Percentiles rank a stretch among this genome's conserved stretches.
Evolutionary conservation across 139 green algal genomes (phyloP).

Genomic region (Picochlorum sp.): DNA sequence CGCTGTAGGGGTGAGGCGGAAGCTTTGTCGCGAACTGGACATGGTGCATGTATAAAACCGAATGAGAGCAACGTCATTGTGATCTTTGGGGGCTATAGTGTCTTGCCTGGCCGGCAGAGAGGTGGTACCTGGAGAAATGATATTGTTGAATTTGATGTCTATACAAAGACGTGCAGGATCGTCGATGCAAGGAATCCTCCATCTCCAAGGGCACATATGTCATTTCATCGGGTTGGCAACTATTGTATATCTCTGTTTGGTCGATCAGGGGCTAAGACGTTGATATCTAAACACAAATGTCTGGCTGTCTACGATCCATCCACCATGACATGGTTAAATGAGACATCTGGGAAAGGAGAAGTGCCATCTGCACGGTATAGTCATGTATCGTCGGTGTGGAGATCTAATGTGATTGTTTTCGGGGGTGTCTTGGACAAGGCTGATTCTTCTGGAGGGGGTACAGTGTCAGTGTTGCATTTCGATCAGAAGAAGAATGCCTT

Average conservation of each 20-base stretch:
- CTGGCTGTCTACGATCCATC: conserved; percentile 2
- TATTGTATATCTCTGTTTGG: conserved; percentile 13
- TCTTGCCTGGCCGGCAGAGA: neutral
- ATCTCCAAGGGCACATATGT: conserved; percentile 14
- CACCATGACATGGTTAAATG: neutral
- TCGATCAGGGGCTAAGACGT: neutral
- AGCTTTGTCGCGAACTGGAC: neutral
- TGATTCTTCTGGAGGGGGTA: no score
- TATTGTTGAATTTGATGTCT: conserved; percentile 14
- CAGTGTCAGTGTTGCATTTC: no score
- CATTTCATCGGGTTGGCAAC: neutral
- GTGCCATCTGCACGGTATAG: conserved; percentile 2
- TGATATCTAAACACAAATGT: neutral
- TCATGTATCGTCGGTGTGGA: neutral
- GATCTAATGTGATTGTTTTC: neutral
- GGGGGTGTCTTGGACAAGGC: neutral
- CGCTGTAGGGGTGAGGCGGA: no score
- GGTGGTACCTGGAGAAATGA: conserved; percentile 16
- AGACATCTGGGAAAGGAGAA: neutral
- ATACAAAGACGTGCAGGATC: neutral
- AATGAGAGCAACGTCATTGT: conserved; percentile 2
- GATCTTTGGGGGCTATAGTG: conserved; percentile 22
- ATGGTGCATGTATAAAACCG: conserved; percentile 22
- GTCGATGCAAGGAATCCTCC: conserved; percentile 3
- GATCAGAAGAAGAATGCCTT: no score